These are phyloP conservation scores for Xylaria sp. DNA, from an alignment of 495 filamentous ascomycete species.

Conservation along the genomic window DNA sequence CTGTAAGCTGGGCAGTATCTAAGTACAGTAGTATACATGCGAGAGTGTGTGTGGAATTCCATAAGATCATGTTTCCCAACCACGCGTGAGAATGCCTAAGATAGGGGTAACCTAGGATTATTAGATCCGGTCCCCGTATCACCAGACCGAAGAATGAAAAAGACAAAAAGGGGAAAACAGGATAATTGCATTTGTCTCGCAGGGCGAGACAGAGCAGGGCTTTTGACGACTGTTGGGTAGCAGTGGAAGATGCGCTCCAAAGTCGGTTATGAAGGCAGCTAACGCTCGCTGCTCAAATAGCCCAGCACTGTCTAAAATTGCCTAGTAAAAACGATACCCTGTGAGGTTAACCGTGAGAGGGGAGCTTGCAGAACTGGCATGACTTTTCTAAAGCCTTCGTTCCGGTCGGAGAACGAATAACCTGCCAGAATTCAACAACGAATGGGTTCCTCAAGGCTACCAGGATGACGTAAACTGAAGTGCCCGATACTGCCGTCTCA, in stretches of 20 bases:
- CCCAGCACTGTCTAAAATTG: not conserved
- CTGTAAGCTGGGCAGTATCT: constrained; percentile 26
- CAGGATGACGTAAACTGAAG: not conserved
- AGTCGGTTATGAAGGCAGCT: constrained; percentile 14
- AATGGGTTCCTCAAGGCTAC: not conserved
- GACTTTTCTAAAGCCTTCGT: not conserved
- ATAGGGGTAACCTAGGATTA: constrained; percentile 10
- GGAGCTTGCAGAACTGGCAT: not conserved
- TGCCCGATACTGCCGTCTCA: not conserved
- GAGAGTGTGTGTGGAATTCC: constrained; percentile 25
- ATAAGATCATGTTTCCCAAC: constrained; percentile 28
- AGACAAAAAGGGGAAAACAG: not conserved
- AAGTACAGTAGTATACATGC: constrained; percentile 29
- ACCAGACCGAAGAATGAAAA: constrained; percentile 12
- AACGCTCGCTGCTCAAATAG: not conserved
- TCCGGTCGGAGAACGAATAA: not conserved
- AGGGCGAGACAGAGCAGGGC: not conserved
- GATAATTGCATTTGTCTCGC: not conserved
- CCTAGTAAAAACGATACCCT: not conserved
- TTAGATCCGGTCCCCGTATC: constrained; percentile 14
- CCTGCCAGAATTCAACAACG: not conserved
- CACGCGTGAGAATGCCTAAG: constrained; percentile 24
- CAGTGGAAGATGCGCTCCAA: not conserved
- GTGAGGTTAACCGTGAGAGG: not conserved
- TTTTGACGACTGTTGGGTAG: not conserved